Conservation (phyloP, 208 protist species). For the Crithidia acanthocephali region DNA sequence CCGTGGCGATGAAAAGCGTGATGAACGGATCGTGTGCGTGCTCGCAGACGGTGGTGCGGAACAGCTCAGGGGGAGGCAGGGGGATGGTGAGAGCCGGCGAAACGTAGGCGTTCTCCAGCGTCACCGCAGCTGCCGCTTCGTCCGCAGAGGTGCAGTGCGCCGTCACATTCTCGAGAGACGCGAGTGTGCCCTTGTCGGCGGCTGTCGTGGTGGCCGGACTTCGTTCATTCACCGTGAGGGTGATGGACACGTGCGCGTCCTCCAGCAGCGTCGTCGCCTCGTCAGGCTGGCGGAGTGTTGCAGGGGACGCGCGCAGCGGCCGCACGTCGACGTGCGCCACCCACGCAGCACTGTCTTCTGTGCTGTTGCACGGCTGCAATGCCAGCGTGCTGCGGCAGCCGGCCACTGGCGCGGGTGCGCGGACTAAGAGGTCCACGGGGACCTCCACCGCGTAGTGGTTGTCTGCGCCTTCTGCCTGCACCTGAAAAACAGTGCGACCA, state of each 20-base stretch:
- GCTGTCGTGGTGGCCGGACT: not conserved
- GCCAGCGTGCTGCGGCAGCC: constrained; percentile 4
- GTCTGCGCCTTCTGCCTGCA: constrained; percentile 3
- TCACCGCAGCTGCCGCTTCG: not conserved
- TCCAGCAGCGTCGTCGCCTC: not conserved
- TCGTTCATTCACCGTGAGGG: not conserved
- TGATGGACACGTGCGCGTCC: constrained; percentile 19
- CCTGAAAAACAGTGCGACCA: constrained; percentile 10
- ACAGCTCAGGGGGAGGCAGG: constrained; percentile 43
- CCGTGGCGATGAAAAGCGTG: constrained; percentile 46
- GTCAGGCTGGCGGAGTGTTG: not conserved
- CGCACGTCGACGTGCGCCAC: not conserved
- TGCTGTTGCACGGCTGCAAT: constrained; percentile 10
- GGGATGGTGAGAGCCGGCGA: constrained; percentile 38
- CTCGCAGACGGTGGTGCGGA: constrained; percentile 53
- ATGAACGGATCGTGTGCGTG: constrained; percentile 46
- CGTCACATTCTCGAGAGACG: not conserved
- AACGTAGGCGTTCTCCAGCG: constrained; percentile 31
- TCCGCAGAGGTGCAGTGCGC: not conserved
- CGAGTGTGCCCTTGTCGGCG: not conserved
- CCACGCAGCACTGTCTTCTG: not conserved
- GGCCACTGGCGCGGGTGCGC: not conserved
- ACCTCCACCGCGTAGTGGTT: constrained; percentile 11
- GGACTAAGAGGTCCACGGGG: constrained; percentile 9
- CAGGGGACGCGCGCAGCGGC: not conserved